A percentile compares a stretch with the other conserved stretches of the same genome.
phyloP scores from a whole-genome alignment of 169 alveolate genomes.

The Plasmodium vivax region DNA sequence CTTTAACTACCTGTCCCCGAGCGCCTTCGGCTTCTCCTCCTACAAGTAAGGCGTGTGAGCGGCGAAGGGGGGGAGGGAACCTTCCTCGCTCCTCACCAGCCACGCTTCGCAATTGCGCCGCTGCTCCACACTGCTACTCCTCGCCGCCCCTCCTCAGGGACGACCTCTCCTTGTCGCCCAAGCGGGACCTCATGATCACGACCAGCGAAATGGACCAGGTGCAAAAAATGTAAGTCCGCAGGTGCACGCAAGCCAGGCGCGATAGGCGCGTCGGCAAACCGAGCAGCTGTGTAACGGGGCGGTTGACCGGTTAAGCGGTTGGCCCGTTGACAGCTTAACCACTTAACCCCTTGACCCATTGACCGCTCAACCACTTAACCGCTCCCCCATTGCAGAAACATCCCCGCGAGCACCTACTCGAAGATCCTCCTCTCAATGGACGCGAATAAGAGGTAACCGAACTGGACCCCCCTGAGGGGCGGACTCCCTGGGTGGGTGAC shows the following conservation, averaged over 20 bases:
- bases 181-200: slow-evolving; percentile 61
- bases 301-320: background rate
- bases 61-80: background rate
- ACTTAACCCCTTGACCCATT: background rate
- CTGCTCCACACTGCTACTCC: background rate
- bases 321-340: background rate
- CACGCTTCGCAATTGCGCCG: background rate
- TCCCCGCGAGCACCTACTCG: slow-evolving; percentile 46
- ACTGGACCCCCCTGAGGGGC: background rate
- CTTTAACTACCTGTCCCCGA: slow-evolving; percentile 69
- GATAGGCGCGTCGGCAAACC: background rate
- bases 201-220: slow-evolving; percentile 70
- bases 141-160: slow-evolving; percentile 12
- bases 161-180: slow-evolving; percentile 60
- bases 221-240: slow-evolving; percentile 61
- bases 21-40: slow-evolving; percentile 71
- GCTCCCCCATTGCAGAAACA: slow-evolving; percentile 10
- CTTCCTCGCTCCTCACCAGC: background rate
- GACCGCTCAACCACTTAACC: background rate
- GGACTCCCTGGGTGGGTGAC: background rate
- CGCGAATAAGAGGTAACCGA: background rate
- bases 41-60: slow-evolving; percentile 42
- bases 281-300: background rate
- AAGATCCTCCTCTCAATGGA: slow-evolving; percentile 29
- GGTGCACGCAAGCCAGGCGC: background rate